phyloP scores from a whole-genome alignment of 192 early-diverging fungal species.

The Lobulomyces angularis region DNA sequence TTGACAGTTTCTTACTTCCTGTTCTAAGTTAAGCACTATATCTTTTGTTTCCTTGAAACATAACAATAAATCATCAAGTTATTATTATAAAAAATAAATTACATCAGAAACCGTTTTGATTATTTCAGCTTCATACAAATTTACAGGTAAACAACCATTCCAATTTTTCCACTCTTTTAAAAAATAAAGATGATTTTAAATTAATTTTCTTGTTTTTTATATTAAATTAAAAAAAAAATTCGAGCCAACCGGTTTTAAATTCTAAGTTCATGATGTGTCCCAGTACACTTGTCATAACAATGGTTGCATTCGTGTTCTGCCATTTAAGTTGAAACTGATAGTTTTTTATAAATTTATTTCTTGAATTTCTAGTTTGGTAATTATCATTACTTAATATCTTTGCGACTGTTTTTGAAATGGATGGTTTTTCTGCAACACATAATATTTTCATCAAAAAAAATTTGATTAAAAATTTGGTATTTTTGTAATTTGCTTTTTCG shows the following conservation, averaged over 20 bases:
- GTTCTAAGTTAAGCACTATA: slow-evolving; percentile 52
- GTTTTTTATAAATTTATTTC: slow-evolving; percentile 62
- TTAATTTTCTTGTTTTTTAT: too few relatives aligned
- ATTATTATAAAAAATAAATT: slow-evolving; percentile 2
- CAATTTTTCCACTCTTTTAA: slow-evolving; percentile 42
- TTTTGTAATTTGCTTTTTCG: too few relatives aligned
- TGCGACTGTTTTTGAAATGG: slow-evolving; percentile 71
- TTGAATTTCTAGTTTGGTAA: slow-evolving; percentile 15
- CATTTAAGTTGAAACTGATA: slow-evolving; percentile 61
- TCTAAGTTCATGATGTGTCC: slow-evolving; percentile 66
- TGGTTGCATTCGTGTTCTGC: slow-evolving; percentile 31
- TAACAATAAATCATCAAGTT: slow-evolving; percentile 12
- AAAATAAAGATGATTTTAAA: too few relatives aligned
- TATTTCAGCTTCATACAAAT: slow-evolving; percentile 59
- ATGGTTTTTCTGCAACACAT: slow-evolving; percentile 95
- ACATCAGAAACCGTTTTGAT: slow-evolving; percentile 21
- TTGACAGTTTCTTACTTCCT: slow-evolving; percentile 45
- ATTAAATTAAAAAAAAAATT: too few relatives aligned
- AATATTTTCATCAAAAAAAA: slow-evolving; percentile 77
- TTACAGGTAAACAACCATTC: slow-evolving; percentile 37
- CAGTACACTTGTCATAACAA: slow-evolving; percentile 70
- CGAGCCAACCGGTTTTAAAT: too few relatives aligned
- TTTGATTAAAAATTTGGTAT: too few relatives aligned
- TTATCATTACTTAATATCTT: slow-evolving; percentile 52
- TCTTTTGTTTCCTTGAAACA: slow-evolving; percentile 23